Base-by-base conservation (phyloP, 176 grass and related monocot genomes). In the Juncus effusus region DNA sequence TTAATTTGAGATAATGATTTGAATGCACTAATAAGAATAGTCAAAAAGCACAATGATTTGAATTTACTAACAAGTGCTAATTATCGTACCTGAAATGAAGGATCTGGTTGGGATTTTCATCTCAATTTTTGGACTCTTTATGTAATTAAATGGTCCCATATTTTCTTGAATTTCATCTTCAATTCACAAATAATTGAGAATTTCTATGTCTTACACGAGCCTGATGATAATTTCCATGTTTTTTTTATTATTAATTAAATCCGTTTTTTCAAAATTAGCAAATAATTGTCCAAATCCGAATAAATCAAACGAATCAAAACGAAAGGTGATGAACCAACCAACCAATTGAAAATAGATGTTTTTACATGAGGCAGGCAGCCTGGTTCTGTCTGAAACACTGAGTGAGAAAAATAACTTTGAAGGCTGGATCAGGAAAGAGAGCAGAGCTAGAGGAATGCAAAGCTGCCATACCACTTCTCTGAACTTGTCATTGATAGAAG, bases 101-200 rank as follows among this genome's bases (percentile, higher is more conserved):
- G 57, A 60, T 64, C 14, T 50, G 8, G 3, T 51, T 10, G 3
- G 7, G 40, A 47, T 51, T 66, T 36, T 66, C 63, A 49, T 40
- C 44, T 47, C 7, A 65, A 65, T 8, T 10, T 16, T 65, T 65
- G 63, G 63, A 66, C 36, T 40, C 14, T 49, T 66, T 28, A 28
- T 28, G 63, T 51, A 35, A 28, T 28, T 11, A 7, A 16, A 66
- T 51, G 63, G 63, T 66, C 63, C 63, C 42, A 50, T 28, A 50
- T 28, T 28, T 28, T 28, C 19, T 36, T 63, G 61, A 64, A 66
- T 50, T 65, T 51, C 15, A 28, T 51, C 13, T 1, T 16, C 0
- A 13, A 66, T 13, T 36, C 42, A 19, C 13, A 61, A 37, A 6
- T 4, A 66, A 51, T 28, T 28, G 19, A 28, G 19, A 28, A 28